Evolutionary conservation across 495 filamentous ascomycete genomes (phyloP).

Genomic region (Penicillium paradoxum): DNA sequence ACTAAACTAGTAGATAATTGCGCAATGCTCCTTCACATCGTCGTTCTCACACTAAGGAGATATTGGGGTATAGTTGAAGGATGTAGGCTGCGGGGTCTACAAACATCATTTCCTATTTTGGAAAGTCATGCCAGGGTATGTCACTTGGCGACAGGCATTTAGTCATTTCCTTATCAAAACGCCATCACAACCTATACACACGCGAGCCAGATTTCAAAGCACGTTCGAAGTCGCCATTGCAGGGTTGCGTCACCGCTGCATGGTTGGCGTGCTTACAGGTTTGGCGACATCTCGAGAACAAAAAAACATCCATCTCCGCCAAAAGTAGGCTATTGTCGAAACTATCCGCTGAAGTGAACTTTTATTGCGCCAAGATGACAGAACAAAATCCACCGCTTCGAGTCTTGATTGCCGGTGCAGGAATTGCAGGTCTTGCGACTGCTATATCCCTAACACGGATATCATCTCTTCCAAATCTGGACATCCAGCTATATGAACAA

Average conservation of each 20-base stretch:
- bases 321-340: background rate
- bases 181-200: background rate
- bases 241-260: conserved; percentile 18
- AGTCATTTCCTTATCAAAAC: background rate
- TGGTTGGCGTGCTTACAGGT: conserved; percentile 23
- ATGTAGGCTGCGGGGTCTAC: background rate
- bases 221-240: conserved; percentile 14
- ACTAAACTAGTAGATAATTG: background rate
- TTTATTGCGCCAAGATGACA: conserved; percentile 6
- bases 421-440: conserved; percentile 44
- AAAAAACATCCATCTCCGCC: background rate
- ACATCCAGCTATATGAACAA: conserved; percentile 44
- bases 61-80: background rate
- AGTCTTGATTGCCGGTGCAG: conserved; percentile 44
- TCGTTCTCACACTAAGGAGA: conserved; percentile 3
- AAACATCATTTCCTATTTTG: background rate
- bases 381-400: conserved; percentile 21
- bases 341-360: background rate
- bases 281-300: background rate
- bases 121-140: background rate
- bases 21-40: conserved; percentile 10
- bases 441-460: conserved; percentile 38
- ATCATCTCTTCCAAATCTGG: conserved; percentile 27
- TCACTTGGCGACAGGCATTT: background rate
- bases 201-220: conserved; percentile 1